Evolutionary conservation across 2,329 filamentous ascomycete genomes (phyloP).

Genomic region (Aspergillus proliferans): DNA sequence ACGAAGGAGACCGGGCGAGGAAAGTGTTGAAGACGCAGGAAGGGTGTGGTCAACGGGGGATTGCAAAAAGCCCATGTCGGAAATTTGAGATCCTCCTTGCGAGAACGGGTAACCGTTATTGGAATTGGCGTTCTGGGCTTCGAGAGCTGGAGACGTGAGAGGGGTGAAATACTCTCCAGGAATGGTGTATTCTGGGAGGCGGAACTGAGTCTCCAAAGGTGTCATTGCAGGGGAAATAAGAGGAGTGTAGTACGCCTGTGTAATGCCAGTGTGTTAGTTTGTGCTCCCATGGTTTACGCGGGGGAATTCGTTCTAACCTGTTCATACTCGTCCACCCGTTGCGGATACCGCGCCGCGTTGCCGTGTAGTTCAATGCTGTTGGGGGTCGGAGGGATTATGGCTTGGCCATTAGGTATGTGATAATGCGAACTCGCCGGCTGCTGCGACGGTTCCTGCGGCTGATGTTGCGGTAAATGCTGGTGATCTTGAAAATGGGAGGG

Average conservation of each 20-base stretch:
- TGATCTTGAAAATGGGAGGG: constrained; percentile 18
- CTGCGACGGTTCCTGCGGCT: constrained; percentile 18
- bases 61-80: constrained; percentile 36
- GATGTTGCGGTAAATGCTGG: constrained; percentile 19
- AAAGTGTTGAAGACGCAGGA: constrained; percentile 25
- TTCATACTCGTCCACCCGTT: constrained; percentile 38
- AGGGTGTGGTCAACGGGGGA: constrained; percentile 37
- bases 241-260: constrained; percentile 44
- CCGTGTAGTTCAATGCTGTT: constrained; percentile 46
- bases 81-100: constrained; percentile 21
- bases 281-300: not conserved
- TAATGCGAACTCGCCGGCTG: constrained; percentile 9
- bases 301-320: constrained; percentile 28
- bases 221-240: constrained; percentile 47
- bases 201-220: constrained; percentile 42
- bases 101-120: constrained; percentile 30
- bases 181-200: constrained; percentile 42
- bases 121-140: constrained; percentile 37
- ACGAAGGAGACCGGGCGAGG: constrained; percentile 29
- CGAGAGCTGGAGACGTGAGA: constrained; percentile 45
- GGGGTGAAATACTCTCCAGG: constrained; percentile 47
- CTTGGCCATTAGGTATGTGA: constrained; percentile 22
- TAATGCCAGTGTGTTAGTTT: constrained; percentile 12
- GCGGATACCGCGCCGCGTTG: constrained; percentile 34
- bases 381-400: constrained; percentile 42